Evolutionary conservation across 2,329 filamentous ascomycete species (phyloP).

Genomic region (Clonostachys sp.): DNA sequence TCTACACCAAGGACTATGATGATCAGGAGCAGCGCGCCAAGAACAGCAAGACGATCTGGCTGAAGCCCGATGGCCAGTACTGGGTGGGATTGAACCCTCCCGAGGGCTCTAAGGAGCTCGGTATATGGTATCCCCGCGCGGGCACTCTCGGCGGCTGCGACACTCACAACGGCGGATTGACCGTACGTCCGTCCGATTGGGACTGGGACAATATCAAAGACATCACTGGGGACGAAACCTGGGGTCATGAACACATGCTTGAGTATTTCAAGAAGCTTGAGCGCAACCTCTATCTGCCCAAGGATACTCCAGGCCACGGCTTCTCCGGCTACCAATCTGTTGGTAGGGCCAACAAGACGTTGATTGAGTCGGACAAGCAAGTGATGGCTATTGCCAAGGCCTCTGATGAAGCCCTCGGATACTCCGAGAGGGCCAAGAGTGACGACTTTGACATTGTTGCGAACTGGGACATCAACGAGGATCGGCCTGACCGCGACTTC

Average conservation of each 20-base stretch:
- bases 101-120: constrained; percentile 14
- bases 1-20: constrained; percentile 10
- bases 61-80: constrained; percentile 6
- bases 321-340: constrained; percentile 36
- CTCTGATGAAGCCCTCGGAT: constrained; percentile 7
- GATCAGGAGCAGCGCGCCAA: constrained; percentile 6
- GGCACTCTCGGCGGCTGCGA: constrained; percentile 22
- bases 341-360: constrained; percentile 5
- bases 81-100: constrained; percentile 9
- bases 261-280: constrained; percentile 42
- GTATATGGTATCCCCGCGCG: constrained; percentile 16
- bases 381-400: constrained; percentile 16
- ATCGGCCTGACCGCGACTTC: constrained; percentile 9
- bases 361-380: constrained; percentile 9
- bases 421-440: constrained; percentile 5
- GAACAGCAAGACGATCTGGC: constrained; percentile 8
- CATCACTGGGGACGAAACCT: constrained; percentile 45
- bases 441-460: constrained; percentile 15
- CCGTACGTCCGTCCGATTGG: constrained; percentile 39
- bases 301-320: constrained; percentile 34
- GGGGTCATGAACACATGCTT: constrained; percentile 43
- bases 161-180: constrained; percentile 33
- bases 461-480: constrained; percentile 17
- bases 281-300: constrained; percentile 34
- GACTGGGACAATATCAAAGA: constrained; percentile 43